These are phyloP conservation scores for Diaporthe amygdali DNA, from an alignment of 2,329 filamentous ascomycete genomes.

Conservation along the genomic window DNA sequence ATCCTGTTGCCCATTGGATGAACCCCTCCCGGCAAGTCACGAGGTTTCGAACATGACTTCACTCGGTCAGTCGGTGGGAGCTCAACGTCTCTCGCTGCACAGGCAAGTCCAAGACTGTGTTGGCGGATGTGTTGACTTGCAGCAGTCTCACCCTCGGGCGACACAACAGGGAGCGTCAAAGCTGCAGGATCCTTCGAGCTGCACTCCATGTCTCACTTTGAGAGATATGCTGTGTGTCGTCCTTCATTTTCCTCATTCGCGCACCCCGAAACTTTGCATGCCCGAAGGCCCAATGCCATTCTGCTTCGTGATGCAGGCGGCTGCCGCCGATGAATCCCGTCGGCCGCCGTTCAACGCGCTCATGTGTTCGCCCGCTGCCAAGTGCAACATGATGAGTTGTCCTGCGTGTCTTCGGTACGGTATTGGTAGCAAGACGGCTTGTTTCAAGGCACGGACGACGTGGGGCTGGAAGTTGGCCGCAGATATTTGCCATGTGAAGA, in stretches of 20 bases:
- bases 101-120: background rate
- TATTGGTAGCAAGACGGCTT: background rate
- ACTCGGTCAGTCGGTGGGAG: background rate
- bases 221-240: background rate
- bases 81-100: background rate
- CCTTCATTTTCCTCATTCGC: background rate
- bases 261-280: background rate
- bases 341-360: background rate
- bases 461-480: background rate
- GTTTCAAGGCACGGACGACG: background rate
- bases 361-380: background rate
- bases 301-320: background rate
- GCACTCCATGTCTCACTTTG: background rate
- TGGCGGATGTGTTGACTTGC: background rate
- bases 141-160: background rate
- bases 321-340: background rate
- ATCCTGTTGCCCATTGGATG: background rate
- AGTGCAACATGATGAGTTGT: background rate
- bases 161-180: background rate
- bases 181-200: slow-evolving; percentile 2
- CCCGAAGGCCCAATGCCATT: background rate
- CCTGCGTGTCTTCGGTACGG: background rate
- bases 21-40: slow-evolving; percentile 6
- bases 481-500: background rate
- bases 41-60: slow-evolving; percentile 5